Percentiles rank a stretch among this genome's conserved stretches.
These are phyloP conservation scores for Metarhizium robertsii DNA, from an alignment of 2,329 filamentous ascomycete genomes.

Conservation along the genomic window DNA sequence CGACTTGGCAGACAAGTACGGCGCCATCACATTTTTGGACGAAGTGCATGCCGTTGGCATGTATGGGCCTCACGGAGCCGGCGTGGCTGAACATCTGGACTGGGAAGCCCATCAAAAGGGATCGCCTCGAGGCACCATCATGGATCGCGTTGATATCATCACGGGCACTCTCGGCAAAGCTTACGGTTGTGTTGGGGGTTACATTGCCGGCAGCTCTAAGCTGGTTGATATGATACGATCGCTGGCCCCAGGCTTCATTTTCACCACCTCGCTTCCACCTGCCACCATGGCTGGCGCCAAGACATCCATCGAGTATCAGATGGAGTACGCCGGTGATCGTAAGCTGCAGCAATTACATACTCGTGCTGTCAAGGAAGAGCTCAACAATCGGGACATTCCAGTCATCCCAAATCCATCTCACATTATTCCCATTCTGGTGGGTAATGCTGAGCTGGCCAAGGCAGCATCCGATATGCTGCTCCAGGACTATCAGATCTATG, in stretches of 20 bases:
- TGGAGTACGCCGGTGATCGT: conserved; percentile 74
- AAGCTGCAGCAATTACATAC: conserved; percentile 94
- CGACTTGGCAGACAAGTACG: conserved; percentile 94
- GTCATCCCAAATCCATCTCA: conserved; percentile 97
- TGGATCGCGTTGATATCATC: conserved; percentile 96
- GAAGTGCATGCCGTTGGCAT: conserved; percentile 99
- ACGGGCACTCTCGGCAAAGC: conserved; percentile 96
- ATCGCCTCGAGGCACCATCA: conserved; percentile 68
- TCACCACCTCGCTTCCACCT: conserved; percentile 92
- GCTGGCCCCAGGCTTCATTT: conserved; percentile 94
- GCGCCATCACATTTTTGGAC: conserved; percentile 92
- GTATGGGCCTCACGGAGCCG: conserved; percentile 93
- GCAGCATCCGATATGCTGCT: conserved; percentile 86
- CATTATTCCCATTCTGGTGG: conserved; percentile 89
- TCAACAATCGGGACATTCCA: conserved; percentile 74
- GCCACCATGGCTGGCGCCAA: conserved; percentile 94
- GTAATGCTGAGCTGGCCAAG: conserved; percentile 88
- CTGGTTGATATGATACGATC: conserved; percentile 91
- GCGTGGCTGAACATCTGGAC: conserved; percentile 94
- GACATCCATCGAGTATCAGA: conserved; percentile 89
- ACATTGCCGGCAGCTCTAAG: conserved; percentile 82
- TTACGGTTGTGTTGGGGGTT: conserved; percentile 94
- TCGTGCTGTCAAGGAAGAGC: conserved; percentile 79
- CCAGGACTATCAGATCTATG: conserved; percentile 86
- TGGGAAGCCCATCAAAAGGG: conserved; percentile 77